A percentile compares a stretch with the other conserved stretches of the same genome.
phyloP scores from a whole-genome alignment of 2,329 filamentous ascomycete genomes.

The Hypoxylon sp. region DNA sequence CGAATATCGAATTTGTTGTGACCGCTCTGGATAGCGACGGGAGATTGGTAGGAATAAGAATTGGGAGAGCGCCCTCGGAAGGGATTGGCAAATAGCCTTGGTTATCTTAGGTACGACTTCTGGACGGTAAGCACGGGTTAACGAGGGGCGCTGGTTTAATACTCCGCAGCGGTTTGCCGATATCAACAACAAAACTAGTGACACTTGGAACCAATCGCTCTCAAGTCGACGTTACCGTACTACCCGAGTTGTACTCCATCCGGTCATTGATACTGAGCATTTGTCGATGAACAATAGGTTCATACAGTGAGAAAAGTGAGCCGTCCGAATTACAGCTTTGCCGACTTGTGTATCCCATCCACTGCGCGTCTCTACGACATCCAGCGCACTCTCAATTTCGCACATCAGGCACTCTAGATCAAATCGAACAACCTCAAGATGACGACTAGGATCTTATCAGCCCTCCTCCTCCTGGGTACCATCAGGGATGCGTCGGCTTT shows the following conservation, averaged over 20 bases:
- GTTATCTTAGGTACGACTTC: conserved; percentile 21
- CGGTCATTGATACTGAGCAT: conserved; percentile 12
- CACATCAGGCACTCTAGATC: neutral
- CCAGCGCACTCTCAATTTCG: too few relatives aligned
- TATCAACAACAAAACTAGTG: conserved; percentile 17
- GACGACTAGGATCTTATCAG: conserved; percentile 47
- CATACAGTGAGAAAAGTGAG: conserved; percentile 24
- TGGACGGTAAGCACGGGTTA: conserved; percentile 8
- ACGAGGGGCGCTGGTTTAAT: conserved; percentile 6
- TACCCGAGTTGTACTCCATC: conserved; percentile 14
- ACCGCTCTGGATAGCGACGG: conserved; percentile 31
- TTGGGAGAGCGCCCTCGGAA: conserved; percentile 20
- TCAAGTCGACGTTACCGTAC: conserved; percentile 9
- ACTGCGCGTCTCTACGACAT: conserved; percentile 1
- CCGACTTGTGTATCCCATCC: neutral
- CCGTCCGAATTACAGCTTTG: conserved; percentile 6
- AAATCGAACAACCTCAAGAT: conserved; percentile 39
- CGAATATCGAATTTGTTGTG: conserved; percentile 15
- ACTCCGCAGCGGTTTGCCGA: conserved; percentile 19
- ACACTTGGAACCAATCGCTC: conserved; percentile 17
- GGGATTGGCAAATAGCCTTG: conserved; percentile 27
- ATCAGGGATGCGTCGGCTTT: conserved; percentile 73
- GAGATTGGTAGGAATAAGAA: conserved; percentile 13
- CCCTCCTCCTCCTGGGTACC: conserved; percentile 52
- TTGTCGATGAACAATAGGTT: conserved; percentile 20